Evolutionary conservation across 139 green algal genomes (phyloP).

Genomic region (Mychonastes homosphaera): DNA sequence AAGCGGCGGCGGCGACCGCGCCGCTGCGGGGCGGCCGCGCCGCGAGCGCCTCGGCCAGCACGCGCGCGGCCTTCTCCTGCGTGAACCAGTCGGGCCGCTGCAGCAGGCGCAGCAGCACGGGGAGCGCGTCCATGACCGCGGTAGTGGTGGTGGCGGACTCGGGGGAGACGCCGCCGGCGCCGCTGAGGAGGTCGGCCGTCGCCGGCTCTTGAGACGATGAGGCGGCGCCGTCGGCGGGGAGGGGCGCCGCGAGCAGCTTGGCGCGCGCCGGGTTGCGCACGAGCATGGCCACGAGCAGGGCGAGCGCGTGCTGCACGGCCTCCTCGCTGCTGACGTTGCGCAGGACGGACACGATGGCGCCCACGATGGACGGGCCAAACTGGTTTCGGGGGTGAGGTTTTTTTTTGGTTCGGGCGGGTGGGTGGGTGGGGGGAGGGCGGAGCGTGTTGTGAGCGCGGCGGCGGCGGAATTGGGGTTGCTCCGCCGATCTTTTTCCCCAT

Average conservation of each 20-base stretch:
- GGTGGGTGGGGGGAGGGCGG: not conserved
- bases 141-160: too few relatives aligned
- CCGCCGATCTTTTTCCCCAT: too few relatives aligned
- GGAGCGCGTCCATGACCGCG: not conserved
- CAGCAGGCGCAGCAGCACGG: constrained; percentile 46
- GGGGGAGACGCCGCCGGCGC: too few relatives aligned
- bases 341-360: constrained; percentile 75
- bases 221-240: too few relatives aligned
- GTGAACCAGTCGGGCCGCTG: constrained; percentile 83
- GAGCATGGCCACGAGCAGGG: constrained; percentile 72
- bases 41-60: constrained; percentile 59
- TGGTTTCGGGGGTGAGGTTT: constrained; percentile 22
- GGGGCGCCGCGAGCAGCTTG: constrained; percentile 51
- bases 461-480: too few relatives aligned
- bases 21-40: constrained; percentile 37
- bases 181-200: too few relatives aligned
- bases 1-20: constrained; percentile 17
- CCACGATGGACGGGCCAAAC: constrained; percentile 54
- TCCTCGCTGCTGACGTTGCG: constrained; percentile 83
- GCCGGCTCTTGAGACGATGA: too few relatives aligned
- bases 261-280: constrained; percentile 36
- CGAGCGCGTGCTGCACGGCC: constrained; percentile 83
- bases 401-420: not conserved
- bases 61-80: constrained; percentile 64
- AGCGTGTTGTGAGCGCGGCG: too few relatives aligned